These are phyloP conservation scores for Leccinum rimulosum DNA, from an alignment of 768 basidiomycete species.

Conservation along the genomic window DNA sequence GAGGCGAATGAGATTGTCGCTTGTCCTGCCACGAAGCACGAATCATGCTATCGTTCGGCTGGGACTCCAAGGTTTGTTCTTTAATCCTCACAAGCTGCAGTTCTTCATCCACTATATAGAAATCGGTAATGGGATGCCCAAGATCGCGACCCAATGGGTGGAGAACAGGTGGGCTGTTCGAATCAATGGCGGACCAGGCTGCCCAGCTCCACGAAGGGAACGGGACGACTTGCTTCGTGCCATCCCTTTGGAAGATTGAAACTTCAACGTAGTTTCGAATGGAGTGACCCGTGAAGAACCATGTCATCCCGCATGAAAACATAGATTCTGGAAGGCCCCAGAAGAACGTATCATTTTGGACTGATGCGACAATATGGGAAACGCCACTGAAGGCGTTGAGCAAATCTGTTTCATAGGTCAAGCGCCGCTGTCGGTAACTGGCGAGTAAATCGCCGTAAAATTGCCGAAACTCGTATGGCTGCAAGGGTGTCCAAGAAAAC, in stretches of 20 bases:
- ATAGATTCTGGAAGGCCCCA: slow-evolving; percentile 14
- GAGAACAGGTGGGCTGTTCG: neutral
- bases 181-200: slow-evolving; percentile 5
- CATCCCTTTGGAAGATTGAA: slow-evolving; percentile 6
- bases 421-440: too few species aligned
- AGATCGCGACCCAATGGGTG: accelerated
- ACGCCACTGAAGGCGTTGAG: too few species aligned
- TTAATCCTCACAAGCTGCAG: neutral
- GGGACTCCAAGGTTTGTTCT: neutral
- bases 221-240: slow-evolving; percentile 1
- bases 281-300: slow-evolving; percentile 1
- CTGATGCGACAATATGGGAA: too few species aligned
- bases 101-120: slow-evolving; percentile 6
- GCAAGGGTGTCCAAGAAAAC: too few species aligned
- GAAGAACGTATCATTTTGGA: too few species aligned
- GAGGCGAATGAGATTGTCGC: neutral
- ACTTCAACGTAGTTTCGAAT: neutral
- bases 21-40: neutral
- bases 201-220: slow-evolving; percentile 23
- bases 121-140: slow-evolving; percentile 2
- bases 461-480: too few species aligned
- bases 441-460: too few species aligned
- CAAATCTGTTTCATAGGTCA: too few species aligned
- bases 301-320: slow-evolving; percentile 14
- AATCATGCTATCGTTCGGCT: neutral